Evolutionary conservation across 2,329 filamentous ascomycete genomes (phyloP).

Genomic region (Bertia moriformis): DNA sequence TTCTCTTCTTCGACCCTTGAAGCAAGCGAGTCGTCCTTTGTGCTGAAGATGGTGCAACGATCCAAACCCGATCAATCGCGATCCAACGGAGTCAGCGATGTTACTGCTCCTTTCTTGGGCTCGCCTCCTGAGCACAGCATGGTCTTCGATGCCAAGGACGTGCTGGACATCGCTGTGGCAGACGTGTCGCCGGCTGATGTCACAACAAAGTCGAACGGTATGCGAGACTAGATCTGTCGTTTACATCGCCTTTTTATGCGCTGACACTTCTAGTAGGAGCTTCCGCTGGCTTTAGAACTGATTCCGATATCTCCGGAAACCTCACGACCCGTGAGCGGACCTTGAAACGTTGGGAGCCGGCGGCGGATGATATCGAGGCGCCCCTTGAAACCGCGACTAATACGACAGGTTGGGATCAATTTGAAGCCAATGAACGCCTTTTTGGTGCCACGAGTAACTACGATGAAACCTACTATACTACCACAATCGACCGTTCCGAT

Average conservation of each 20-base stretch:
- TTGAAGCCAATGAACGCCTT: constrained; percentile 46
- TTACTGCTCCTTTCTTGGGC: constrained; percentile 21
- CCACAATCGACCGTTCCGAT: constrained; percentile 43
- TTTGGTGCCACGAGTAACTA: constrained; percentile 52
- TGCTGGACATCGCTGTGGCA: constrained; percentile 37
- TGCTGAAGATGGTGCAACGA: constrained; percentile 48
- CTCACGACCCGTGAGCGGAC: constrained; percentile 39
- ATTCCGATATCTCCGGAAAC: constrained; percentile 47
- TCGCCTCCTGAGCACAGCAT: constrained; percentile 29
- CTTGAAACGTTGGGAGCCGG: constrained; percentile 44
- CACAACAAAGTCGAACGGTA: constrained; percentile 30
- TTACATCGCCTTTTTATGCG: too few relatives aligned
- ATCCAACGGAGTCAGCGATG: constrained; percentile 23
- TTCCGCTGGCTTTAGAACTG: constrained; percentile 39
- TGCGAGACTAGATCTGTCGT: too few relatives aligned
- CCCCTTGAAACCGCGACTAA: constrained; percentile 30
- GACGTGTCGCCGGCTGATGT: constrained; percentile 36
- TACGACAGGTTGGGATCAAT: constrained; percentile 45
- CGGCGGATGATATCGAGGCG: constrained; percentile 32
- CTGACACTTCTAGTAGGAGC: constrained; percentile 17
- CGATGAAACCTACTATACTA: constrained; percentile 54
- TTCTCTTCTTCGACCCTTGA: constrained; percentile 27
- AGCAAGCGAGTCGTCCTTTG: constrained; percentile 33
- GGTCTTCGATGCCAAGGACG: constrained; percentile 42
- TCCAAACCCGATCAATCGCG: constrained; percentile 13